A percentile compares a stretch with the other conserved stretches of the same genome.
These are phyloP conservation scores for Beauveria scarabaeidicola DNA, from an alignment of 2,329 filamentous ascomycete genomes.

Conservation along the genomic window DNA sequence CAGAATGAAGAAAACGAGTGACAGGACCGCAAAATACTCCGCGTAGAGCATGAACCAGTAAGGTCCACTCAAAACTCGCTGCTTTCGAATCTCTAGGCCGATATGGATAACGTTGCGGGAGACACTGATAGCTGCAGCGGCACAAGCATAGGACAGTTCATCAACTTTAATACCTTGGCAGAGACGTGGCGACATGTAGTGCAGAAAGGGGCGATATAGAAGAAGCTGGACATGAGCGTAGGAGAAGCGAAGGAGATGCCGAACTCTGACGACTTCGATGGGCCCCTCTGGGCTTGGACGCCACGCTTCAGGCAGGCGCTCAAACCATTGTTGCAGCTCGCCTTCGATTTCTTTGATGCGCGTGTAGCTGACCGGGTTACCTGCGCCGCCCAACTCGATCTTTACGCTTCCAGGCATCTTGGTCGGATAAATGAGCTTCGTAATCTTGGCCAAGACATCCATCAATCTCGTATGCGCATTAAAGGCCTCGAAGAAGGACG, in stretches of 20 bases:
- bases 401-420: slow-evolving; percentile 42
- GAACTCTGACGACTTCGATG: slow-evolving; percentile 60
- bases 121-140: slow-evolving; percentile 52
- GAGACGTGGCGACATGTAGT: slow-evolving; percentile 65
- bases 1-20: slow-evolving; percentile 69
- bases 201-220: slow-evolving; percentile 73
- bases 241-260: slow-evolving; percentile 69
- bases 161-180: slow-evolving; percentile 53
- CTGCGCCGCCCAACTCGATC: slow-evolving; percentile 34
- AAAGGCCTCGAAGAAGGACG: slow-evolving; percentile 55
- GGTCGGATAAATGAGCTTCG: slow-evolving; percentile 57
- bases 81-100: slow-evolving; percentile 66
- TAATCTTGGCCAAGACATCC: slow-evolving; percentile 54
- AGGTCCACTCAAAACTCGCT: slow-evolving; percentile 66
- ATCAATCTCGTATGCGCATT: slow-evolving; percentile 58
- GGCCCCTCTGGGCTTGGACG: slow-evolving; percentile 71
- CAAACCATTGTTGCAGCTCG: slow-evolving; percentile 55
- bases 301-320: slow-evolving; percentile 63
- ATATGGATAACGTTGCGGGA: slow-evolving; percentile 71
- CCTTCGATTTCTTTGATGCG: slow-evolving; percentile 57
- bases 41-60: slow-evolving; percentile 86
- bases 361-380: slow-evolving; percentile 55
- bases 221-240: slow-evolving; percentile 79
- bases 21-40: slow-evolving; percentile 72
- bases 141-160: slow-evolving; percentile 69